Conservation (phyloP, 345 rosid genomes). For the Barbarea vulgaris region DNA sequence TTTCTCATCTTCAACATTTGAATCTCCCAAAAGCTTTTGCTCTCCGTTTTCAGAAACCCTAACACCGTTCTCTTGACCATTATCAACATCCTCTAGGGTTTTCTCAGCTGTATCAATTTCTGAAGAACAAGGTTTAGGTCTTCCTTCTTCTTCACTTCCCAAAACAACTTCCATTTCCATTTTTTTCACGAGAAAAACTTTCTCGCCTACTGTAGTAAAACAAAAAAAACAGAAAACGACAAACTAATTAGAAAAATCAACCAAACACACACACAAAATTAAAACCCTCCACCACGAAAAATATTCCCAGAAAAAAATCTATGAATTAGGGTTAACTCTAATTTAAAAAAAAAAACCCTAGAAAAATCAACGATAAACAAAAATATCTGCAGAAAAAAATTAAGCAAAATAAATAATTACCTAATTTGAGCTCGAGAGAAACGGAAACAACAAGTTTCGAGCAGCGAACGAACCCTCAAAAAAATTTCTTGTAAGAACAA, state of each 20-base stretch:
- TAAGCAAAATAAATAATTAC: background rate
- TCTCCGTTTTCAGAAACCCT: constrained; percentile 52
- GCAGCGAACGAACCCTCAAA: background rate
- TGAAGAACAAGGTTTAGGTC: constrained; percentile 18
- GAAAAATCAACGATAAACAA: background rate
- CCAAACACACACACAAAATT: background rate
- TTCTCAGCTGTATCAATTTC: constrained; percentile 17
- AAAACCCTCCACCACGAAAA: background rate
- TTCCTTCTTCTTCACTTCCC: constrained; percentile 26
- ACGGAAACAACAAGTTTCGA: background rate
- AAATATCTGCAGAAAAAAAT: background rate
- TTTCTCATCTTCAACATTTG: constrained; percentile 20
- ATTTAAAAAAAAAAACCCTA: background rate
- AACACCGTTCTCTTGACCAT: constrained; percentile 45
- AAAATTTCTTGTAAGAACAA: constrained; percentile 11
- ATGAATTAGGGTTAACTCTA: constrained; percentile 16
- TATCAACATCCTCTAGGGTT: constrained; percentile 22
- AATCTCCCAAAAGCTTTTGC: too few relatives aligned
- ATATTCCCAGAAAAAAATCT: background rate
- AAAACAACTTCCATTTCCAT: constrained; percentile 43
- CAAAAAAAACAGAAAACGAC: constrained; percentile 28
- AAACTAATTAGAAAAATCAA: constrained; percentile 13
- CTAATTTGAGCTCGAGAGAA: constrained; percentile 15
- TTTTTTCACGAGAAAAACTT: constrained; percentile 3
- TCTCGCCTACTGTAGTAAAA: background rate